These are phyloP conservation scores for Glycyrrhiza uralensis DNA, from an alignment of 306 rosid genomes.

Conservation along the genomic window DNA sequence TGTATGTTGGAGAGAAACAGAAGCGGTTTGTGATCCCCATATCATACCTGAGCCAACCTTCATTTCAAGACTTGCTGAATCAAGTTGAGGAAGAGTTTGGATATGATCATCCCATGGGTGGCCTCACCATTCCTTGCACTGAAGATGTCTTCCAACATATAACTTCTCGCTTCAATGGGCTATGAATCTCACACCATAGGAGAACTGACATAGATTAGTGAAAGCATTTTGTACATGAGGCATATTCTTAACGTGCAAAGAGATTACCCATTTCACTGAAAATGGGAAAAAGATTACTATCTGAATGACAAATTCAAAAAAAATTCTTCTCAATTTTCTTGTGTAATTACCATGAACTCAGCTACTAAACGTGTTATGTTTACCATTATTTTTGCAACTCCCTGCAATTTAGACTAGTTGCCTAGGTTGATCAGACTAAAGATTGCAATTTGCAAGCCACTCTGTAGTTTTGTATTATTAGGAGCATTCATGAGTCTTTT, in stretches of 20 bases:
- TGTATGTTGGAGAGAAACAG: neutral
- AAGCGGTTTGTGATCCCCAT: neutral
- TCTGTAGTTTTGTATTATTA: too few relatives aligned
- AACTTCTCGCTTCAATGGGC: neutral
- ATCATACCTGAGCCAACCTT: neutral
- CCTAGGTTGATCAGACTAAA: too few relatives aligned
- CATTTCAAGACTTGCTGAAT: neutral
- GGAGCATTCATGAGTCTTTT: too few relatives aligned
- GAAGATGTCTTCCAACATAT: neutral
- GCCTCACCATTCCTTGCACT: neutral
- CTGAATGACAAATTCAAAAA: neutral
- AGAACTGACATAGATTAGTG: neutral
- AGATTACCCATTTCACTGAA: neutral
- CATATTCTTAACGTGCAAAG: neutral
- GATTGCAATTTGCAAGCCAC: too few relatives aligned
- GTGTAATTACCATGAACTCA: neutral
- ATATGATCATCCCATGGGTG: neutral
- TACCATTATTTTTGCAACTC: too few relatives aligned
- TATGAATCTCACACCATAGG: neutral
- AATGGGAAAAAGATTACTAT: neutral
- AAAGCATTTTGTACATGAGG: neutral
- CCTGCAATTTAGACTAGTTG: too few relatives aligned
- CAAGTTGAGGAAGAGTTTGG: neutral
- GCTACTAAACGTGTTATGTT: too few relatives aligned
- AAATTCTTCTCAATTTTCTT: too few relatives aligned